Base-by-base conservation (phyloP, 441 rosid genomes). In the Arabidopsis lyrata region DNA sequence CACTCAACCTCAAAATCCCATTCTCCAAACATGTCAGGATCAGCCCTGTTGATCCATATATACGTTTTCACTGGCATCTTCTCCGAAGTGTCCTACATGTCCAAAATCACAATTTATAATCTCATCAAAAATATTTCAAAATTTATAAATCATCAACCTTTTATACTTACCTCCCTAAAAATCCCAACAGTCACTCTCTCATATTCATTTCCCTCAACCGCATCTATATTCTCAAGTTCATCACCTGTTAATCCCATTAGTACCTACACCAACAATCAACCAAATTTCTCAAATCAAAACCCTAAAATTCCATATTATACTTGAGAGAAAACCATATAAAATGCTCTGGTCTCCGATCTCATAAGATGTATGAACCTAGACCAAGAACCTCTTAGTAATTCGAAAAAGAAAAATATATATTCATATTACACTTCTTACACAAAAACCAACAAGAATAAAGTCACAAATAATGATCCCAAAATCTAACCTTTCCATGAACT, bases 1-100 rank as follows among this genome's bases (percentile, higher is more conserved):
- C 35, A 58, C 12, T 29, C 49, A 34, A 93, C 98, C 98, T 93
- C 89, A 44, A 90, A 91, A 81, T 90, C 82, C 98, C 98, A 91
- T 11, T 91, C 89, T 41, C 98, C 98, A 54, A 50, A 78, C 78
- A 93, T 79, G 78, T 87, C 75, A 15, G 87, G 89, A 83, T 91
- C 96, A 64, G 64, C 45, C 38, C 69, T 66, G 63, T 90, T 58
- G 16, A 58, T 45, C 98, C 98, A 90, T 58, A 92, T 83, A 48
- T 92, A 94, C 20, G 97, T 73, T 56, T 87, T 31, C 49, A 84
- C 92, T 70, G 82, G 62, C 77, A 91, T 67, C 68, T 70, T 86
- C 61, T 81, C 81, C 14, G 81, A 77, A 79, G 48, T 61, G 41
- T 83, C 91, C 95, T 88, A 82, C 72, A 76, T 27, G 38, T 36